Evolutionary conservation across 2,329 filamentous ascomycete species (phyloP).

Genomic region (Lecanicillium sp.): DNA sequence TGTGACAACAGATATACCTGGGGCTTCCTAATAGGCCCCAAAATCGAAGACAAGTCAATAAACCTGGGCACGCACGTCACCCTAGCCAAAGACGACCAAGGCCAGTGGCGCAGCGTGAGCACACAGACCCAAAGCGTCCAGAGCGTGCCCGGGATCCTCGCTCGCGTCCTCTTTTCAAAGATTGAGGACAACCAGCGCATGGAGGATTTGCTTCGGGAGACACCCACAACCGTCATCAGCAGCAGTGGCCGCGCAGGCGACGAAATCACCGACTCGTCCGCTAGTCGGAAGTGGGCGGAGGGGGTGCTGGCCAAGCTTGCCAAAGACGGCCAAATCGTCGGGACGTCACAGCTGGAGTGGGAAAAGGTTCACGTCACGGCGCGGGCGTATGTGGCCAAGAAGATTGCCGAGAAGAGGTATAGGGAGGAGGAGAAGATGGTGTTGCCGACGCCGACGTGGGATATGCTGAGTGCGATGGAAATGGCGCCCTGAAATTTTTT

Average conservation of each 20-base stretch:
- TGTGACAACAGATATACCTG: constrained; percentile 4
- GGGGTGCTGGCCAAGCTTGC: constrained; percentile 3
- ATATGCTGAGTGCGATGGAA: constrained; percentile 5
- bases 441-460: constrained; percentile 7
- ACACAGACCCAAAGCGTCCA: constrained; percentile 2
- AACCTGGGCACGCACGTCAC: constrained; percentile 1
- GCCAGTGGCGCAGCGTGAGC: constrained; percentile 1
- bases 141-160: constrained; percentile 2
- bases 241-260: background rate
- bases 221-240: background rate
- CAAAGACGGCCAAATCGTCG: constrained; percentile 1
- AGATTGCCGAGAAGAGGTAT: constrained; percentile 7
- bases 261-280: background rate
- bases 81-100: background rate
- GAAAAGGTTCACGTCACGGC: constrained; percentile 1
- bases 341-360: constrained; percentile 6
- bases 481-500: background rate
- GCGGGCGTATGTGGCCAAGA: background rate
- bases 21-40: constrained; percentile 7
- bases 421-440: background rate
- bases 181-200: constrained; percentile 4
- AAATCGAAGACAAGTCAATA: constrained; percentile 5
- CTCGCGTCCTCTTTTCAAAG: constrained; percentile 7
- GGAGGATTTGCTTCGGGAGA: background rate
- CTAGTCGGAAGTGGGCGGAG: constrained; percentile 5